phyloP scores from a whole-genome alignment of 2,329 filamentous ascomycete genomes.

The Furcasterigmium furcatum region DNA sequence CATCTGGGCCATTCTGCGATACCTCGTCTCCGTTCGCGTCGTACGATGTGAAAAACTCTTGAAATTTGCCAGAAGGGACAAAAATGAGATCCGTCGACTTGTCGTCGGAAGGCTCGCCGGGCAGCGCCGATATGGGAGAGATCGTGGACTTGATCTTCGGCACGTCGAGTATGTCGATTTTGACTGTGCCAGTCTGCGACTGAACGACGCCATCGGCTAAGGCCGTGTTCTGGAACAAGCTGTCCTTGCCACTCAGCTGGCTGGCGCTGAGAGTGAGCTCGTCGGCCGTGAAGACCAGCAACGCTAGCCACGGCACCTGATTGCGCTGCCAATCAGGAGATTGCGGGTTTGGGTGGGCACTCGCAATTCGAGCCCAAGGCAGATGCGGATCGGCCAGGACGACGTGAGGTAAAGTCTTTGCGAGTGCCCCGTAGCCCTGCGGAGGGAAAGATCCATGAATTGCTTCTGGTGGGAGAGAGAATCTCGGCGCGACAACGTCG shows the following conservation, averaged over 20 bases:
- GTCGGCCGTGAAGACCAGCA: slow-evolving; percentile 24
- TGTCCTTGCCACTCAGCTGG: slow-evolving; percentile 8
- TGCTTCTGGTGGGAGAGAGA: slow-evolving; percentile 22
- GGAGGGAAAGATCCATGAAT: slow-evolving; percentile 37
- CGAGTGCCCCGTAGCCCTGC: slow-evolving; percentile 27
- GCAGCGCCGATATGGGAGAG: neutral
- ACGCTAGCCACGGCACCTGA: slow-evolving; percentile 35
- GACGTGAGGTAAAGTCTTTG: slow-evolving; percentile 35
- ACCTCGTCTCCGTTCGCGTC: slow-evolving; percentile 1
- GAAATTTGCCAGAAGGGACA: slow-evolving; percentile 19
- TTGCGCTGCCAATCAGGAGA: slow-evolving; percentile 12
- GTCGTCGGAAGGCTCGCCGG: neutral
- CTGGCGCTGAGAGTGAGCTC: slow-evolving; percentile 25
- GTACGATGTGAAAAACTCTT: slow-evolving; percentile 15
- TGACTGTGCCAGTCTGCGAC: slow-evolving; percentile 17
- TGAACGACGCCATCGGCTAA: slow-evolving; percentile 11
- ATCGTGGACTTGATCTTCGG: neutral
- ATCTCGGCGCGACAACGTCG: slow-evolving; percentile 30
- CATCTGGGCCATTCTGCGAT: slow-evolving; percentile 9
- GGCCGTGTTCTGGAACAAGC: slow-evolving; percentile 10
- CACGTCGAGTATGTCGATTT: slow-evolving; percentile 13
- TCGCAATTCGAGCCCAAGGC: slow-evolving; percentile 35
- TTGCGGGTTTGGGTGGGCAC: slow-evolving; percentile 2
- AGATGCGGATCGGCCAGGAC: slow-evolving; percentile 38
- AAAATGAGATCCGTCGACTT: slow-evolving; percentile 23